Base-by-base conservation (phyloP, 768 basidiomycete genomes). In the Myochromella boudieri region DNA sequence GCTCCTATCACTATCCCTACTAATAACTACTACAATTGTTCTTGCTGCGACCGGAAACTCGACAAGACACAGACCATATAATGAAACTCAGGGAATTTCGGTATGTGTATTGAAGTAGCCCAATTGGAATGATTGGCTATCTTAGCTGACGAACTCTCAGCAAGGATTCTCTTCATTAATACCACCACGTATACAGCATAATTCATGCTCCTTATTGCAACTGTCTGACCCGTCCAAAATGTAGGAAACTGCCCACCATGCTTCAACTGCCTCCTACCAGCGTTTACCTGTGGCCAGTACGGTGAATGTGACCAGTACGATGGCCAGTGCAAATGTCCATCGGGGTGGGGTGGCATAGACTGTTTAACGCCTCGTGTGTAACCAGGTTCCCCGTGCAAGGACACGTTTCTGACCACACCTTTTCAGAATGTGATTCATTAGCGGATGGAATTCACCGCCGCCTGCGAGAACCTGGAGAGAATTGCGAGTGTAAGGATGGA, bases 261-360 rank as follows among this genome's bases (percentile, higher is more conserved):
- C 68, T 99, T 99, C 75, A 98, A 99, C 66, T 99, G 95, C 64
- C 75, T 92, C 44, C 74, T 99, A 12, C 93, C 94, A 0, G 87
- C 81, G 0, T 97, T 95, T 66, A 86, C 77, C 0, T 99, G 95
- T 61, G 92, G 92, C 1, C 92, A 98, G 66, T 97, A 82, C 55
- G 95, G 93, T 21, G 71, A 83, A 34, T 99, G 97, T 68, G 86
- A 95, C 60, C 76, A 81, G 39, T 97, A 88, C 60, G 84, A 97
- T 60, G 97, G 97, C 1, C 93, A 97, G 58, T 99, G 97, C 69
- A 85, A 92, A 60, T 99, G 97, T 60, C 93, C 94, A 1, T 80
- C 91, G 32, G 97, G 97, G n/a, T 99, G 95, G 84, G 91, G 93
- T 37, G 97, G 97, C 1, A 87, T 94, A 28, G 95, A 98, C 60